Evolutionary conservation across 768 basidiomycete species (phyloP).

Genomic region (Harrya chromipes): DNA sequence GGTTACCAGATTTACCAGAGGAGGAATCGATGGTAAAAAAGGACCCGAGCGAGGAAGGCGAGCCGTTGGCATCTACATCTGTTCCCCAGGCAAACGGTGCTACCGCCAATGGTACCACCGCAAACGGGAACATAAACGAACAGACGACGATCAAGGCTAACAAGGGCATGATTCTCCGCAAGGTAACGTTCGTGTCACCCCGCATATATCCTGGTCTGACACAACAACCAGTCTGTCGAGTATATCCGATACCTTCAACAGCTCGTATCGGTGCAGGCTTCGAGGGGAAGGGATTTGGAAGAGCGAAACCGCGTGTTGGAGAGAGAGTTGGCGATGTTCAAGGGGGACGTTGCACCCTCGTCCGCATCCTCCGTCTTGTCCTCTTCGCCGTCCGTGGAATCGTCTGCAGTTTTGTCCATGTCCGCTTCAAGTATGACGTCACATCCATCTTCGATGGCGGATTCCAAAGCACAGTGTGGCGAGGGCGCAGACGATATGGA

Average conservation of each 20-base stretch:
- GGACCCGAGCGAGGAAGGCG: constrained; percentile 31
- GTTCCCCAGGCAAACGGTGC: constrained; percentile 6
- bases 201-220: constrained; percentile 6
- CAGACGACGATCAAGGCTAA: constrained; percentile 75
- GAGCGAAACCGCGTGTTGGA: constrained; percentile 52
- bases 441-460: constrained; percentile 6
- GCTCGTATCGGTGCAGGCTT: constrained; percentile 76
- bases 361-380: constrained; percentile 15
- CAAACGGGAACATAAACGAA: constrained; percentile 24
- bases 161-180: constrained; percentile 90
- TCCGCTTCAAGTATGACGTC: constrained; percentile 13
- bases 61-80: constrained; percentile 20
- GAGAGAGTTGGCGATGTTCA: constrained; percentile 25
- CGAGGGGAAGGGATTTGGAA: constrained; percentile 76
- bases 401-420: constrained; percentile 18
- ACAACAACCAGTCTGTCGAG: constrained; percentile 40
- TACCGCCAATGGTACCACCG: background rate
- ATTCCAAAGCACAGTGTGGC: background rate
- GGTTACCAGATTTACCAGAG: constrained; percentile 30
- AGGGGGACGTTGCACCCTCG: constrained; percentile 14
- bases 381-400: constrained; percentile 17
- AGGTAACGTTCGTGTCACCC: constrained; percentile 38
- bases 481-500: constrained; percentile 14
- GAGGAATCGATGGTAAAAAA: constrained; percentile 24
- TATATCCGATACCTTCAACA: constrained; percentile 79